Evolutionary conservation across 2,329 filamentous ascomycete species (phyloP), one percentile per base, ranked within the genome.

Genomic region (Microthyrium microscopicum): DNA sequence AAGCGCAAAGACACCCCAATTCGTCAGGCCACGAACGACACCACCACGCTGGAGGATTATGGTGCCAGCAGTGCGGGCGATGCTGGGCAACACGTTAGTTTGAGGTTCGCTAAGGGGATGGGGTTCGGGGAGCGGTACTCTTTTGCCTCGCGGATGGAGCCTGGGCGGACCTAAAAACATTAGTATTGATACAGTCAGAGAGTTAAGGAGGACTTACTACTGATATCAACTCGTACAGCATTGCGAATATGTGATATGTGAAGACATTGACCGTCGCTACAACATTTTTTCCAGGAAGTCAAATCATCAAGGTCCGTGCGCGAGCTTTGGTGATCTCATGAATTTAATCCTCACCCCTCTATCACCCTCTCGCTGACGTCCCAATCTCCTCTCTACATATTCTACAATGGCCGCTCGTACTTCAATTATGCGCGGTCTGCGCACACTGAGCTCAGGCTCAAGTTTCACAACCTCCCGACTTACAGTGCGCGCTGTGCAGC

Each of bases 141-240:
- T 73, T 87, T 91, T 49, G 94, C 85, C 68, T 95, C 87, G 53
- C 68, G 64, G 53, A 94, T 62, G 60, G 73, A 87, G 66, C 82
- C 82, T 45, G 84, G 82, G 52, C 89, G 87, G 62, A 92, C 84
- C 89, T 95, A 52, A 17, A 29, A 24, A 20, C 11, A 13, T 25
- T 22, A 17, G 32, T 16, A 18, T 20, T 25, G 13, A 11, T 11
- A 4, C 11, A 20, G 3, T 20, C 27, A 22, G 17, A n/a, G 15
- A 4, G 5, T 21, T 17, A 16, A n/a, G 12, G 11, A 5, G 31
- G 8, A 62, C 77, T 50, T 62, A 94, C 89, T 61, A 94, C 77
- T 56, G 81, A 89, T 58, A 98, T 89, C 51, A 95, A 66, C 64
- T 98, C 89, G 67, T 98, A 98, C 61, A 98, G 65, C 89, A 98